These are phyloP conservation scores for Pharus latifolius DNA, from an alignment of 176 grass and related monocot species.

Conservation along the genomic window DNA sequence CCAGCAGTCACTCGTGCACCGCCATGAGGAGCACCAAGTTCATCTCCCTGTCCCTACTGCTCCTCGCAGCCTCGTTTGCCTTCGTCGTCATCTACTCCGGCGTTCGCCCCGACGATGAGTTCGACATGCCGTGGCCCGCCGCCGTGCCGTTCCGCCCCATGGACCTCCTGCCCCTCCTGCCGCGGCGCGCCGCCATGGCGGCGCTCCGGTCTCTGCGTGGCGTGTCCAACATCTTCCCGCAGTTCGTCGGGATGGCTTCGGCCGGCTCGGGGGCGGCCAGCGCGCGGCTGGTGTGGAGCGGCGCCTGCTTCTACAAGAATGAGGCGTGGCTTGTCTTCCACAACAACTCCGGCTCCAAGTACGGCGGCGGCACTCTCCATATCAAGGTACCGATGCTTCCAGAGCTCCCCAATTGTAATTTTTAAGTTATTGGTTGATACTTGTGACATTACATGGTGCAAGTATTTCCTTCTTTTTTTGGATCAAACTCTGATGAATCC, in stretches of 20 bases:
- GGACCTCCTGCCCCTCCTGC: slow-evolving; percentile 43
- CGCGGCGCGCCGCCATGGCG: slow-evolving; percentile 21
- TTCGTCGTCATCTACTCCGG: background rate
- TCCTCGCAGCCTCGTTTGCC: background rate
- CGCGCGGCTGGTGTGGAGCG: slow-evolving; percentile 24
- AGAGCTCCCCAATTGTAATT: background rate
- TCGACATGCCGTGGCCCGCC: background rate
- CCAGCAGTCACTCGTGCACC: background rate
- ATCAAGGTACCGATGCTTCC: slow-evolving; percentile 26
- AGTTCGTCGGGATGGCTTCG: slow-evolving; percentile 46
- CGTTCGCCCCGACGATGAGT: background rate
- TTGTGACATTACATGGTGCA: too few species aligned
- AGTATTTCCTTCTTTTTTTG: too few species aligned
- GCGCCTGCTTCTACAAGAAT: slow-evolving; percentile 76
- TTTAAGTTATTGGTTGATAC: too few species aligned
- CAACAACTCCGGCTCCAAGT: slow-evolving; percentile 42
- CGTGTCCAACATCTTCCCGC: slow-evolving; percentile 45
- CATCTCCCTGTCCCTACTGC: background rate
- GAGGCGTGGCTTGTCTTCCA: slow-evolving; percentile 51
- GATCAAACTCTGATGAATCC: too few species aligned
- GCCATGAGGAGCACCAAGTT: slow-evolving; percentile 17
- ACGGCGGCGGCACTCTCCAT: slow-evolving; percentile 52
- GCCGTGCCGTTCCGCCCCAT: slow-evolving; percentile 32
- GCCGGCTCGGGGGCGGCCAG: background rate
- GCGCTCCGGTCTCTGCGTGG: slow-evolving; percentile 23